These are phyloP conservation scores for Claviceps capensis DNA, from an alignment of 2,329 filamentous ascomycete species.

Conservation along the genomic window DNA sequence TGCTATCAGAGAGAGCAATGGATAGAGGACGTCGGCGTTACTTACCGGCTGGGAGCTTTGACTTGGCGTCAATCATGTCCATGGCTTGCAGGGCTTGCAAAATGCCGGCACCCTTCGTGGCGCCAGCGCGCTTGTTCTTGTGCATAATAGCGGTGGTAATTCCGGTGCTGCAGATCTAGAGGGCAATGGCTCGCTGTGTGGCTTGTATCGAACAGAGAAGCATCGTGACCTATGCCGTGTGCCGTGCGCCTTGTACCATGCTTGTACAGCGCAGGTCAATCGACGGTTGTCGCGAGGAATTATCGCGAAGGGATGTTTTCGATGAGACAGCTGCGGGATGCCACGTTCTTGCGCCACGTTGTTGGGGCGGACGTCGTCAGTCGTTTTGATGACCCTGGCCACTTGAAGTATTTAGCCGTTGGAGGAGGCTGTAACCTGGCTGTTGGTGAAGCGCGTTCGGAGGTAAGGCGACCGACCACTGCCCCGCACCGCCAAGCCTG, in stretches of 20 bases:
- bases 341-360: background rate
- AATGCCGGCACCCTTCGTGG: conserved; percentile 37
- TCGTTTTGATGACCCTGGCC: no score
- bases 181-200: conserved; percentile 1
- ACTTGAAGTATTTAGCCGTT: no score
- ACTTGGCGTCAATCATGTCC: conserved; percentile 65
- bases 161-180: background rate
- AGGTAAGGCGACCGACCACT: no score
- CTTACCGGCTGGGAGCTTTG: conserved; percentile 68
- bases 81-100: conserved; percentile 67
- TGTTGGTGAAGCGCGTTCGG: no score
- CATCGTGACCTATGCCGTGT: background rate
- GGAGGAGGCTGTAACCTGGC: no score
- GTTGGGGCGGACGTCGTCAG: no score
- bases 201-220: background rate
- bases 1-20: background rate
- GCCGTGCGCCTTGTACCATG: background rate
- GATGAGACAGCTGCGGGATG: background rate
- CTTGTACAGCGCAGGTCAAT: background rate
- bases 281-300: background rate
- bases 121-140: conserved; percentile 26
- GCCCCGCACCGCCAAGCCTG: no score
- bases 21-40: background rate
- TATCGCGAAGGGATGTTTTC: background rate
- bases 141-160: conserved; percentile 21